phyloP scores from a whole-genome alignment of 2,329 filamentous ascomycete species.

The Neodidymelliopsis sp. region DNA sequence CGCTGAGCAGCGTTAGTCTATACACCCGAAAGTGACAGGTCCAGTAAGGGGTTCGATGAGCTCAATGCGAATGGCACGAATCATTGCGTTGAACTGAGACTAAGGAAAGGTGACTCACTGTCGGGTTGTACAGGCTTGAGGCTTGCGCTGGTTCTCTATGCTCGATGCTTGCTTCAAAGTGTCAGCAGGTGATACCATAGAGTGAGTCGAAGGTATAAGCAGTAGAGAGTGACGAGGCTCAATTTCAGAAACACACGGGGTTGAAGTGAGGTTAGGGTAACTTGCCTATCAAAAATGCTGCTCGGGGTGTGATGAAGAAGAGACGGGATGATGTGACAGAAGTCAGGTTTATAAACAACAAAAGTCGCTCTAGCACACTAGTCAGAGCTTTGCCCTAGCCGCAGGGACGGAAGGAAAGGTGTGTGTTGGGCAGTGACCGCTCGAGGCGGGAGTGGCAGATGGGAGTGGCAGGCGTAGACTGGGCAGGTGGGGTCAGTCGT shows the following conservation, averaged over 20 bases:
- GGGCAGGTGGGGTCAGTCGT: not conserved
- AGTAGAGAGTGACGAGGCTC: not conserved
- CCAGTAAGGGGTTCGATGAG: not conserved
- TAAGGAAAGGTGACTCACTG: not conserved
- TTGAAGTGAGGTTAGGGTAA: not conserved
- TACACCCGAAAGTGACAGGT: not conserved
- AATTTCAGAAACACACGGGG: not conserved
- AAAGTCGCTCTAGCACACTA: not conserved
- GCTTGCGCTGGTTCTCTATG: not conserved
- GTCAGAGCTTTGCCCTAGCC: no score
- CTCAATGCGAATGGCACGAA: no score
- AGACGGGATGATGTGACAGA: constrained; percentile 8
- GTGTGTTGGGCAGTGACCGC: not conserved
- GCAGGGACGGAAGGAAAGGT: not conserved
- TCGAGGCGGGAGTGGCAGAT: not conserved
- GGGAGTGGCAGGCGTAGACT: not conserved
- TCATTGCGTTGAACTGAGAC: not conserved
- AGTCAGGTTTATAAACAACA: constrained; percentile 13
- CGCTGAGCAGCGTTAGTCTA: constrained; percentile 1
- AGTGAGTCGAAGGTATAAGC: no score
- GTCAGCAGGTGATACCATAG: not conserved
- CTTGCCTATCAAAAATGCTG: not conserved
- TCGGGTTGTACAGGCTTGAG: not conserved
- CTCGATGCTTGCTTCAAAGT: not conserved
- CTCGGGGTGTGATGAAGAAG: constrained; percentile 20